Conservation (phyloP, 2,329 filamentous ascomycete species). For the Sclerotiophoma versabilis region DNA sequence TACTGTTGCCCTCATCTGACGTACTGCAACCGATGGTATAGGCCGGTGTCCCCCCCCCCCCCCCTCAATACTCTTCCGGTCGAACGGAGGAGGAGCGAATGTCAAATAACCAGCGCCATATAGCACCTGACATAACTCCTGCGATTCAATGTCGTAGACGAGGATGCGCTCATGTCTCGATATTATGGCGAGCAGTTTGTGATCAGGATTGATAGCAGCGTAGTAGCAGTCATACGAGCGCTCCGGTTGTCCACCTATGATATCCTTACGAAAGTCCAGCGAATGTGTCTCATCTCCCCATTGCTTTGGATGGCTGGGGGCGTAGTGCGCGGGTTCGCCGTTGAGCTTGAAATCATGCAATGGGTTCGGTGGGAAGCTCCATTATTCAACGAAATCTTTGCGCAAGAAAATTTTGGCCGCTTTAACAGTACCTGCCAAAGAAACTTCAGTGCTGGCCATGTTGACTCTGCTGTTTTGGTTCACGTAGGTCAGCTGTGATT, state of each 20-base stretch:
- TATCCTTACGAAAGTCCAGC: conserved; percentile 20
- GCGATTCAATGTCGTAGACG: conserved; percentile 31
- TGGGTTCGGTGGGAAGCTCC: conserved; percentile 21
- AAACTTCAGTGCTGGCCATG: background rate
- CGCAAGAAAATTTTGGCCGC: background rate
- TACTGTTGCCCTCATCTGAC: background rate
- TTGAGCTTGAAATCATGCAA: conserved; percentile 23
- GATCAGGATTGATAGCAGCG: conserved; percentile 30
- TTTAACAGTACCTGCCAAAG: background rate
- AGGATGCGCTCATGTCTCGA: conserved; percentile 20
- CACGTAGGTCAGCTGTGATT: background rate
- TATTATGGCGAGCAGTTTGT: conserved; percentile 35
- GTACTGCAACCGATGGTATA: conserved; percentile 34
- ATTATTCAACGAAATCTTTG: conserved; percentile 22
- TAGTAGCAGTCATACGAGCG: conserved; percentile 8
- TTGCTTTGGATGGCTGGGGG: conserved; percentile 26
- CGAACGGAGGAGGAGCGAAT: conserved; percentile 22
- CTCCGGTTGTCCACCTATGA: background rate
- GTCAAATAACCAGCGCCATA: conserved; percentile 27
- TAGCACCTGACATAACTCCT: conserved; percentile 33
- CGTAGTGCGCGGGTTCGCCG: conserved; percentile 21
- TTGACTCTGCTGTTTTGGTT: background rate
- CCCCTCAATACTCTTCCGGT: background rate
- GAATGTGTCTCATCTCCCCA: conserved; percentile 19
- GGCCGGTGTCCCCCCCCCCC: conserved; percentile 11